A percentile compares a stretch with the other conserved stretches of the same genome.
Conservation (phyloP, 768 basidiomycete species). For the Lactarius hengduanensis region DNA sequence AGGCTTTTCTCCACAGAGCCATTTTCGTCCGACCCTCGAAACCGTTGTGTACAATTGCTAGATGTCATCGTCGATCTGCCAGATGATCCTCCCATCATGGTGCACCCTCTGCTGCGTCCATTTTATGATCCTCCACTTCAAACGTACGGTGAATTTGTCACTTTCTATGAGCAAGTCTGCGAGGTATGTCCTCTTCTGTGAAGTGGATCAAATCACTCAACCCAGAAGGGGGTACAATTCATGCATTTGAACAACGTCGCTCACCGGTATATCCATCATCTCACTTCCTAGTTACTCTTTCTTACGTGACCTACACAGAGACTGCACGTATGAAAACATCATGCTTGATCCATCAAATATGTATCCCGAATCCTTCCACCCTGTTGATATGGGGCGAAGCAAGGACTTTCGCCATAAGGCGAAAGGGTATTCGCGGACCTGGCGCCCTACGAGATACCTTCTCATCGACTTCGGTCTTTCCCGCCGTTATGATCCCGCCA, state of each 20-base stretch:
- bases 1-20: too few species aligned
- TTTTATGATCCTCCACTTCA: constrained; percentile 33
- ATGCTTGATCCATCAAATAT: constrained; percentile 24
- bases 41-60: too few species aligned
- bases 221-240: constrained; percentile 12
- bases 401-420: constrained; percentile 11
- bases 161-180: constrained; percentile 37
- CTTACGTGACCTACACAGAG: too few species aligned
- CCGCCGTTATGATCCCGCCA: constrained; percentile 22
- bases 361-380: constrained; percentile 25
- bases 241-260: constrained; percentile 25
- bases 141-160: constrained; percentile 39
- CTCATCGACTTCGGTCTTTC: constrained; percentile 36
- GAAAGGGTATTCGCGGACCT: constrained; percentile 31
- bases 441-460: constrained; percentile 30
- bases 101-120: too few species aligned
- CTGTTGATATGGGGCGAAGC: background rate
- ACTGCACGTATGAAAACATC: constrained; percentile 14
- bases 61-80: too few species aligned
- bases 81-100: too few species aligned
- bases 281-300: too few species aligned
- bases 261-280: constrained; percentile 15
- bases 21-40: too few species aligned
- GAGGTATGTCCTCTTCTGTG: constrained; percentile 33
- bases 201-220: background rate